Evolutionary conservation across 2,329 filamentous ascomycete species (phyloP).

Genomic region (Coccinonectria pachysandricola): DNA sequence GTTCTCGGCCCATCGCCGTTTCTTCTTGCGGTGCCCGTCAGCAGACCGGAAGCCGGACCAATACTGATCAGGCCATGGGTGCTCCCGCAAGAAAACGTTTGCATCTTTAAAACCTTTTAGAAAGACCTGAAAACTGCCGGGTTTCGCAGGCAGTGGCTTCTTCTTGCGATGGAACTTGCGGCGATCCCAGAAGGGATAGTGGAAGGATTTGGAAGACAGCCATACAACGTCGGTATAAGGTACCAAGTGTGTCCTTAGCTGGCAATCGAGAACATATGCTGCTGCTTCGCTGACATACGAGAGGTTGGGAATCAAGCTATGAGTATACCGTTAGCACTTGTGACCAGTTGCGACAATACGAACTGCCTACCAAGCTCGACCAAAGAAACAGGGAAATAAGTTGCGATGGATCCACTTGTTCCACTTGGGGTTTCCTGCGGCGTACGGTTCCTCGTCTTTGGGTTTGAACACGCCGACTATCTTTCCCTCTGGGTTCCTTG

Average conservation of each 20-base stretch:
- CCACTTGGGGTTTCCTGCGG: conserved; percentile 95
- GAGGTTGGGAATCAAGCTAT: conserved; percentile 81
- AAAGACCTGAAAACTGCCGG: conserved; percentile 95
- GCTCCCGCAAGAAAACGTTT: conserved; percentile 85
- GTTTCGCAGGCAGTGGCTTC: conserved; percentile 78
- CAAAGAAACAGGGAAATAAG: conserved; percentile 94
- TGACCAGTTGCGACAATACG: too few relatives aligned
- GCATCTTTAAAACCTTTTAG: conserved; percentile 95
- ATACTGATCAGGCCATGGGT: conserved; percentile 94
- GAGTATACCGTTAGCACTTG: too few relatives aligned
- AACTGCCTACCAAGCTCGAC: conserved; percentile 62
- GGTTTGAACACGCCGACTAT: conserved; percentile 98
- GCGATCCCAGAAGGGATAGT: conserved; percentile 96
- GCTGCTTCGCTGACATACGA: conserved; percentile 97
- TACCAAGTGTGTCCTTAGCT: conserved; percentile 82
- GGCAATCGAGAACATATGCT: conserved; percentile 86
- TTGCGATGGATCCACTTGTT: conserved; percentile 99
- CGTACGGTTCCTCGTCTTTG: conserved; percentile 97
- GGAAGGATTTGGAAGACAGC: conserved; percentile 91
- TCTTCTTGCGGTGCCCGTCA: conserved; percentile 54
- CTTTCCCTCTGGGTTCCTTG: conserved; percentile 80
- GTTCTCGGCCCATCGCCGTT: conserved; percentile 60
- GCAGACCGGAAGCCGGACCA: conserved; percentile 58
- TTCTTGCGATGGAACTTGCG: conserved; percentile 79
- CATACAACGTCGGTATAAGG: conserved; percentile 94